These are phyloP conservation scores for Diaporthe sp. DNA, from an alignment of 2,329 filamentous ascomycete species.

Conservation along the genomic window DNA sequence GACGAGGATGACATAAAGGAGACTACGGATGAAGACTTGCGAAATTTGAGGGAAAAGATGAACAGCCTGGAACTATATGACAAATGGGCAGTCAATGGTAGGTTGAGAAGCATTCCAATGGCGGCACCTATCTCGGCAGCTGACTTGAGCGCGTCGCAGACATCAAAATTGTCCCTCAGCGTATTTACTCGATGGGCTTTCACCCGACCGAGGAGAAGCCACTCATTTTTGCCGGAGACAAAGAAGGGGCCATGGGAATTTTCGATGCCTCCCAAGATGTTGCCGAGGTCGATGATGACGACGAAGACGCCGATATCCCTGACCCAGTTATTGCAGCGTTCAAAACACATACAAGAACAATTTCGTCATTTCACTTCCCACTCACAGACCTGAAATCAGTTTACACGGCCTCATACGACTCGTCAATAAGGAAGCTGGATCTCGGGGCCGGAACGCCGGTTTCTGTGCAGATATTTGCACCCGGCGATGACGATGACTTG, in stretches of 20 bases:
- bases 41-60: conserved; percentile 81
- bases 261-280: conserved; percentile 86
- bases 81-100: conserved; percentile 83
- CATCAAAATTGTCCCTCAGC: conserved; percentile 91
- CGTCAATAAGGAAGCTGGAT: conserved; percentile 88
- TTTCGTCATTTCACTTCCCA: conserved; percentile 85
- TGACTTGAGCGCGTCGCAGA: conserved; percentile 60
- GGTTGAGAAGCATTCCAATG: conserved; percentile 42
- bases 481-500: conserved; percentile 78
- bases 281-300: conserved; percentile 64
- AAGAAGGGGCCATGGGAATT: conserved; percentile 89
- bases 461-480: conserved; percentile 85
- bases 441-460: conserved; percentile 75
- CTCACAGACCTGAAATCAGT: conserved; percentile 79
- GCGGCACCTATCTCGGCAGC: background rate
- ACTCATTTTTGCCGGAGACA: conserved; percentile 93
- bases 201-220: conserved; percentile 90
- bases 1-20: conserved; percentile 84
- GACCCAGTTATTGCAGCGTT: conserved; percentile 89
- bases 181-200: conserved; percentile 88
- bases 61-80: conserved; percentile 83
- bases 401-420: conserved; percentile 92
- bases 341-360: conserved; percentile 90
- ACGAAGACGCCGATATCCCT: conserved; percentile 76
- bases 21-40: conserved; percentile 82